These are phyloP conservation scores for Tulasnella sp. DNA, from an alignment of 768 basidiomycete species.

Conservation along the genomic window DNA sequence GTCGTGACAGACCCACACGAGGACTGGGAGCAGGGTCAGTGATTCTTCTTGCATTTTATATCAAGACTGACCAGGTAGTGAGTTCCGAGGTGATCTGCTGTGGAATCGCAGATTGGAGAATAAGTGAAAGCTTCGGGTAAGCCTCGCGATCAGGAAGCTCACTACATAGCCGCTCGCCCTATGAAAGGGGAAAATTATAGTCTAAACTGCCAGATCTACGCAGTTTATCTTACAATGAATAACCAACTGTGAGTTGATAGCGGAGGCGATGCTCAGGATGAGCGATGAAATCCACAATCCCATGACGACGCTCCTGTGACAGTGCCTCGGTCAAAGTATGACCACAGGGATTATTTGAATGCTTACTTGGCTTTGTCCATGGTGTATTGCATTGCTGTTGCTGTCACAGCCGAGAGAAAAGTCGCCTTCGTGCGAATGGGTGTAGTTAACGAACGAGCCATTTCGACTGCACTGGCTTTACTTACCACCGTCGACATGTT, in stretches of 20 bases:
- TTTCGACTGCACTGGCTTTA: not conserved
- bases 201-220: not conserved
- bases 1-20: constrained; percentile 33
- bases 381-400: constrained; percentile 11
- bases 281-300: constrained; percentile 34
- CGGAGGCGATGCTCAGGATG: constrained; percentile 34
- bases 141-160: not conserved
- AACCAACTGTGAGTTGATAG: constrained; percentile 36
- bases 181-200: not conserved
- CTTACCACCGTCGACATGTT: constrained; percentile 33
- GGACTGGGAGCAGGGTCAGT: not conserved
- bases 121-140: no score
- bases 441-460: not conserved
- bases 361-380: not conserved
- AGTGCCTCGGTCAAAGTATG: no score
- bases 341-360: no score
- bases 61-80: constrained; percentile 22
- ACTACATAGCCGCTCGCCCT: constrained; percentile 36
- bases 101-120: not conserved
- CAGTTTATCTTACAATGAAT: constrained; percentile 19
- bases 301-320: constrained; percentile 25
- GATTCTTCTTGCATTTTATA: not conserved
- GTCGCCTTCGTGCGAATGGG: not conserved
- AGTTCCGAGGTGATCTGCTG: constrained; percentile 31
- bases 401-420: constrained; percentile 1